A percentile compares a stretch with the other conserved stretches of the same genome.
Evolutionary conservation across 1,139 yeast species (phyloP).

Genomic region (Blastobotrys apis): DNA sequence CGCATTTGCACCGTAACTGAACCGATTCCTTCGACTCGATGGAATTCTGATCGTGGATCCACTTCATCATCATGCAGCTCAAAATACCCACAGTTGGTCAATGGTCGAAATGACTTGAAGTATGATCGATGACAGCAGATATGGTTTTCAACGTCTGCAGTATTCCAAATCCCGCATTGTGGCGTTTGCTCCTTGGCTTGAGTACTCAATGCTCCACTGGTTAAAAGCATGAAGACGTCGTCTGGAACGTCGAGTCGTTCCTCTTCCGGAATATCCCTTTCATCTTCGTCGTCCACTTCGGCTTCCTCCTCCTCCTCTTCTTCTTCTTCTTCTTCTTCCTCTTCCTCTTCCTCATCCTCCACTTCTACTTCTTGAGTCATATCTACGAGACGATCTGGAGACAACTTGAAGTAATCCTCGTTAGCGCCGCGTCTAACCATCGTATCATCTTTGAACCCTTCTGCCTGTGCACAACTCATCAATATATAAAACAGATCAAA

Average conservation of each 20-base stretch:
- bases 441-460: not conserved
- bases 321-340: not conserved
- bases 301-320: not conserved
- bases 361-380: not conserved
- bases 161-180: slow-evolving; percentile 13
- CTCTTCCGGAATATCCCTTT: not conserved
- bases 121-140: slow-evolving; percentile 15
- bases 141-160: slow-evolving; percentile 11
- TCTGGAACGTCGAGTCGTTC: slow-evolving; percentile 1
- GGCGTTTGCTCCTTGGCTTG: slow-evolving; percentile 9
- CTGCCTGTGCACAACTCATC: slow-evolving; percentile 13
- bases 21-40: slow-evolving; percentile 15
- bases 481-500: slow-evolving; percentile 14
- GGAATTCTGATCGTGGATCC: not conserved
- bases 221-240: slow-evolving; percentile 3
- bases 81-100: not conserved
- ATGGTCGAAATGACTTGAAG: slow-evolving; percentile 10
- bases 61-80: not conserved
- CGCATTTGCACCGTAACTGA: slow-evolving; percentile 6
- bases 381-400: not conserved
- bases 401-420: not conserved
- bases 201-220: slow-evolving; percentile 8
- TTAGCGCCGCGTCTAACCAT: not conserved
- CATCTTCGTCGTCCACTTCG: not conserved
- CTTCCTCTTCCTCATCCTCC: not conserved